A percentile compares a stretch with the other conserved stretches of the same genome.
Evolutionary conservation across 2,329 filamentous ascomycete species (phyloP).

Genomic region (Colletotrichum echinochloae): DNA sequence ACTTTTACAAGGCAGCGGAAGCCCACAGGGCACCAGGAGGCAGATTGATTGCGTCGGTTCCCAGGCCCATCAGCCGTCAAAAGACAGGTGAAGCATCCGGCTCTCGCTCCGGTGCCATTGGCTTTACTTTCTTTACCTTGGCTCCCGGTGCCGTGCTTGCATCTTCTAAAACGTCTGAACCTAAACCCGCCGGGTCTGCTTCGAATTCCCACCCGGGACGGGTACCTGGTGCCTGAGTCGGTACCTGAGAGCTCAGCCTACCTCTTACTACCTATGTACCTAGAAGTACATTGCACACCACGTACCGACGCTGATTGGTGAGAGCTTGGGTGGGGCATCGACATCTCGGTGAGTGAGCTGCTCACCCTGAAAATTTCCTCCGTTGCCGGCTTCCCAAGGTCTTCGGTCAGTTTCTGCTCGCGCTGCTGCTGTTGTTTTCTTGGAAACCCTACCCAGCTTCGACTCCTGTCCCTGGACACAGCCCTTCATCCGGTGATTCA

Average conservation of each 20-base stretch:
- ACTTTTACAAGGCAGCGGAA: neutral
- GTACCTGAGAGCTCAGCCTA: no score
- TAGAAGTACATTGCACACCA: neutral
- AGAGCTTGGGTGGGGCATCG: constrained; percentile 15
- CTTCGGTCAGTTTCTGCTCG: constrained; percentile 17
- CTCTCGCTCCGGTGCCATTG: no score
- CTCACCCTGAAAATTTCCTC: constrained; percentile 33
- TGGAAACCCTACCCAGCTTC: neutral
- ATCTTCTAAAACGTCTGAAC: constrained; percentile 3
- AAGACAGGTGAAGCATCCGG: no score
- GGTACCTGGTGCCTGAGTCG: neutral
- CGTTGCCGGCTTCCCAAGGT: neutral
- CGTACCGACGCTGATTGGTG: neutral
- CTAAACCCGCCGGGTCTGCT: neutral
- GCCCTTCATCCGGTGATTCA: neutral
- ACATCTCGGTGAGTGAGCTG: constrained; percentile 26
- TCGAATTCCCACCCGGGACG: neutral
- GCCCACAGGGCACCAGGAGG: neutral
- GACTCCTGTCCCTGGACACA: neutral
- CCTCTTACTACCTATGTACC: neutral
- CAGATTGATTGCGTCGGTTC: neutral
- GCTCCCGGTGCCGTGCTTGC: constrained; percentile 1
- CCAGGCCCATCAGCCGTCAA: no score
- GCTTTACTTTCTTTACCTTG: no score
- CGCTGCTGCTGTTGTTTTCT: neutral